Base-by-base conservation (phyloP, 140 eudicot species). In the Flaveria floridana region DNA sequence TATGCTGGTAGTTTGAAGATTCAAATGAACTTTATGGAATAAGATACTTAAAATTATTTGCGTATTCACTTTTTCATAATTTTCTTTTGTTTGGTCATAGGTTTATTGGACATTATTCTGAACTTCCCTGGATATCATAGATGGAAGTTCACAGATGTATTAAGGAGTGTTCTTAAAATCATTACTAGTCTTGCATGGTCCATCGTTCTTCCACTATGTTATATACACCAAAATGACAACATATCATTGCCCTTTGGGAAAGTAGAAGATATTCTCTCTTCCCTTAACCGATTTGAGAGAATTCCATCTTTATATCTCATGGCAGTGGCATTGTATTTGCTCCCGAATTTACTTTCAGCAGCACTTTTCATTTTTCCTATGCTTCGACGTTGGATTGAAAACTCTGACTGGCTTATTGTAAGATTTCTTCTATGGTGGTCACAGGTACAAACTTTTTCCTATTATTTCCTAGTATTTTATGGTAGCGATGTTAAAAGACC, bases 381-480 rank as follows among this genome's bases (percentile, higher is more conserved):
- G 96, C 89, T 94, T 76, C 88, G 97, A 18, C 96, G 99, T 50
- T 94, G 91, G 93, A 94, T 94, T 70, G 99, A 94, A 80, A 94
- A 88, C 83, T 94, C 99, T 19, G 92, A 94, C 76, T 94, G 95
- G 97, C 97, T 73, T 80, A 86, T 94, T 75, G 64, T 88, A 70
- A 86, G 96, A 79, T 80, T 94, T 77, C 87, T 91, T 68, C 86
- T 94, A 13, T 94, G 99, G 99, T 94, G 99, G 99, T 90, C 99
- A 57, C 99, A 94, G 99, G 99, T 94, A 85, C 62, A 42, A 82
- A 61, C 73, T 68, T 78, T 65, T 34, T 9, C 63, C 67, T 62
- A 50, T 78, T 41, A 34, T 63, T 14, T 15, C 58, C 50, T 71
- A 65, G 70, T 53, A 39, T 6, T 51, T 25, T 62, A 71, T 63